phyloP scores from a whole-genome alignment of 257 asterid species.

The Parsonsia alboflavescens region DNA sequence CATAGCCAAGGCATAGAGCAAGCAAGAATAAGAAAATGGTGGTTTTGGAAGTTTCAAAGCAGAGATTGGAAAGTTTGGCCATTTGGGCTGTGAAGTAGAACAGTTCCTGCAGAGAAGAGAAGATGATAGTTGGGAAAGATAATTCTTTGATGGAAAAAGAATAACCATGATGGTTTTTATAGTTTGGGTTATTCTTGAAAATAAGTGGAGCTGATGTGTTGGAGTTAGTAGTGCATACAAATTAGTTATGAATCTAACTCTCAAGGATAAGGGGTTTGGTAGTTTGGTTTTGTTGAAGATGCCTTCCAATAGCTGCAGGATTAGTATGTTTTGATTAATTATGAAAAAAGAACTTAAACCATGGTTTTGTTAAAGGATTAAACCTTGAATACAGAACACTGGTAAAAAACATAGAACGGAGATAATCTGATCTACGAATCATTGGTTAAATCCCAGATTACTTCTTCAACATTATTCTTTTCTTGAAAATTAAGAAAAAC shows the following conservation, averaged over 20 bases:
- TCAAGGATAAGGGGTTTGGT: conserved; percentile 2
- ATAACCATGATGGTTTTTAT: conserved; percentile 24
- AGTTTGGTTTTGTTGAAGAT: conserved; percentile 14
- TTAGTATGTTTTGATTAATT: background rate
- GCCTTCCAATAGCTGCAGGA: background rate
- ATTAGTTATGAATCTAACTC: conserved; percentile 13
- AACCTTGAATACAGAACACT: background rate
- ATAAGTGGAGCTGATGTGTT: conserved; percentile 46
- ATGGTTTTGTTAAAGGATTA: background rate
- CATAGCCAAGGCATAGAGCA: conserved; percentile 27
- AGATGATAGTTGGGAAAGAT: conserved; percentile 12
- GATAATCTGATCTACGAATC: no score
- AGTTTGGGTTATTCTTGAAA: conserved; percentile 11
- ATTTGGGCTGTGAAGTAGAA: conserved; percentile 23
- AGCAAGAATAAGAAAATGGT: conserved; percentile 38
- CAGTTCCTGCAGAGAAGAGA: conserved; percentile 1
- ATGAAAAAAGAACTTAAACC: background rate
- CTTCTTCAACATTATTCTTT: background rate
- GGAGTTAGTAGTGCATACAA: conserved; percentile 41
- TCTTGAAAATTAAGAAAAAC: background rate
- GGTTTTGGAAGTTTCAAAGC: conserved; percentile 18
- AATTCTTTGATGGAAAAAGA: conserved; percentile 29
- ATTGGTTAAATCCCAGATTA: background rate
- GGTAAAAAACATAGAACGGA: background rate
- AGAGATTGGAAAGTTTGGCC: conserved; percentile 30